A percentile compares a stretch with the other conserved stretches of the same genome.
These are phyloP conservation scores for Straminergon stramineum DNA, from an alignment of 225 moss, liverwort and hornwort genomes.

Conservation along the genomic window DNA sequence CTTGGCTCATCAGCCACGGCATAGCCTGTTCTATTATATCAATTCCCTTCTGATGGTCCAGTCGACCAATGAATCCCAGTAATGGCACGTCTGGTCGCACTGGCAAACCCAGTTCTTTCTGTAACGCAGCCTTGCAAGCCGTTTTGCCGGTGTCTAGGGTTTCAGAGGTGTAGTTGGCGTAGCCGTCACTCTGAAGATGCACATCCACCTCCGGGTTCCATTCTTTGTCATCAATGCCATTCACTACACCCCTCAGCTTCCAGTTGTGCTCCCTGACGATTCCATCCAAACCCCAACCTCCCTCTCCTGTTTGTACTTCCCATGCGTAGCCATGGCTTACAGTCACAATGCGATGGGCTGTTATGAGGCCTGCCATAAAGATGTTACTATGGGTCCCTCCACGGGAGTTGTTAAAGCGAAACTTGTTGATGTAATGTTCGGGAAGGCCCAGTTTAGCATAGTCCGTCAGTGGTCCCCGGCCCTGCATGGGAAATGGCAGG, in stretches of 20 bases:
- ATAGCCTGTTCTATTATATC: slow-evolving; percentile 66
- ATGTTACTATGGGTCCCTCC: slow-evolving; percentile 73
- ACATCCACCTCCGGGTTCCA: slow-evolving; percentile 67
- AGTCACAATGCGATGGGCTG: slow-evolving; percentile 71
- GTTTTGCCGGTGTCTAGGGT: slow-evolving; percentile 40
- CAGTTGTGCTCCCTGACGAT: slow-evolving; percentile 59
- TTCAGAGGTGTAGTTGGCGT: slow-evolving; percentile 27
- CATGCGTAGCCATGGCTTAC: slow-evolving; percentile 73
- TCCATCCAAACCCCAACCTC: slow-evolving; percentile 73
- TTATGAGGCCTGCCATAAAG: slow-evolving; percentile 70
- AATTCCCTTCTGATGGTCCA: slow-evolving; percentile 69
- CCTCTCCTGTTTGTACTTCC: slow-evolving; percentile 66
- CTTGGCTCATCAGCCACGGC: slow-evolving; percentile 79
- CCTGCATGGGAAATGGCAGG: slow-evolving; percentile 18
- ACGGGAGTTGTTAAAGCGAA: slow-evolving; percentile 35
- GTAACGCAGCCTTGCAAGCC: slow-evolving; percentile 68
- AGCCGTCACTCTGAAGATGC: slow-evolving; percentile 51
- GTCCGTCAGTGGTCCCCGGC: slow-evolving; percentile 62
- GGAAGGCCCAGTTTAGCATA: slow-evolving; percentile 52
- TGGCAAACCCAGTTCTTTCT: slow-evolving; percentile 54
- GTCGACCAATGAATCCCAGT: slow-evolving; percentile 72
- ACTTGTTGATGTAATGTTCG: slow-evolving; percentile 41
- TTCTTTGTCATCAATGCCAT: slow-evolving; percentile 70
- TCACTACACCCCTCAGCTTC: slow-evolving; percentile 77
- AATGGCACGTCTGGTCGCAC: slow-evolving; percentile 55